Base-by-base conservation (phyloP, 2,329 filamentous ascomycete genomes). In the Neophaeococcomyces aloes region DNA sequence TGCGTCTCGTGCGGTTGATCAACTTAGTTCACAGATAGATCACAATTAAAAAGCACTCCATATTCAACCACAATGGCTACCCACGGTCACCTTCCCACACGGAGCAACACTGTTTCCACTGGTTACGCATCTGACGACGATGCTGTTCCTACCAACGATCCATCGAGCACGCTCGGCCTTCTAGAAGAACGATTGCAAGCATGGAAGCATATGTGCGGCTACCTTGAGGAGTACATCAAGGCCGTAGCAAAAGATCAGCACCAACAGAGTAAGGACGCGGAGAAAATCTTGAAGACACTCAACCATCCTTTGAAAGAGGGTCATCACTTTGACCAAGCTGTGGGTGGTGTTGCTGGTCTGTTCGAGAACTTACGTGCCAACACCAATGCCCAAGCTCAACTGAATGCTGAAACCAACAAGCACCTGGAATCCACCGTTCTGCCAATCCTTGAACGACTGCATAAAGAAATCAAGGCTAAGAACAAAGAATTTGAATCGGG, bases 381-480 rank as follows among this genome's bases (percentile, higher is more conserved):
- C 66, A 95, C 89, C 4, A 85, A 81, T 65, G 84, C 82, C 35
- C 76, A 96, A 57, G 78, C 87, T 57, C 94, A 91, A 64, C 81
- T 84, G 59, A 89, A 95, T 63, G 68, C 81, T 56, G 89, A 96
- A 63, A 94, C 88, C 4, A 87, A 91, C 56, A 91, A 91, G 71
- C 85, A 79, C 55, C 74, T 98, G 53, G 94, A 89, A 66, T 81
- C 80, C 47, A 80, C 81, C 11, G 83, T 96, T 23, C 72, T 94
- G 15, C 91, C 89, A 29, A 81, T 89, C 51, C 81, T 98, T 59
- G 86, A 93, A 56, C 83, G 87, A 41, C 72, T 98, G 38, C 88
- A 96, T 69, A 81, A 86, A 62, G 91, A 96, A 63, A 91, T 98
- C 71, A 98, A 96, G 75, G 80, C 83, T 68, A 96, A 96, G 71